Evolutionary conservation across 208 protist species (phyloP).

Genomic region (Tetramitus jugosus): DNA sequence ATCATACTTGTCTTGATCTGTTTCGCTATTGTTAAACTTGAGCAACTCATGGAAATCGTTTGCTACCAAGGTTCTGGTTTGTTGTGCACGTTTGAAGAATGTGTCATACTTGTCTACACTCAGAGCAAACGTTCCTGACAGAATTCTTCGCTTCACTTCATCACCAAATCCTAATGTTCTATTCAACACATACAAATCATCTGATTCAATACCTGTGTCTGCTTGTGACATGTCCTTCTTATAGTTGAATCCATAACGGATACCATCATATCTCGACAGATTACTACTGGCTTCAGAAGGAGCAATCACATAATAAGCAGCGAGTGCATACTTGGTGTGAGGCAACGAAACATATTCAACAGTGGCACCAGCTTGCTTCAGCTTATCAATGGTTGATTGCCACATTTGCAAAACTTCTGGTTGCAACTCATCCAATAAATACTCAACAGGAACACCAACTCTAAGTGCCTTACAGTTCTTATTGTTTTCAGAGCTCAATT

Average conservation of each 20-base stretch:
- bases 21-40: too few relatives aligned
- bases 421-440: background rate
- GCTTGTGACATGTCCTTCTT: background rate
- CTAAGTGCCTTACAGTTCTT: background rate
- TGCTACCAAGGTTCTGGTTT: conserved; percentile 9
- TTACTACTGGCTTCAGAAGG: conserved; percentile 3
- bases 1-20: background rate
- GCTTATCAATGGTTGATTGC: background rate
- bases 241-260: background rate
- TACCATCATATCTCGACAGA: conserved; percentile 15
- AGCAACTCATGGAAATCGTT: too few relatives aligned
- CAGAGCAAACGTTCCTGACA: conserved; percentile 3
- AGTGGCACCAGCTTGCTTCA: background rate
- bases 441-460: conserved; percentile 15
- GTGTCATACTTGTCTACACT: background rate
- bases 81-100: background rate
- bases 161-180: conserved; percentile 6
- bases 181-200: background rate
- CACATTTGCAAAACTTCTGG: background rate
- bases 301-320: conserved; percentile 18
- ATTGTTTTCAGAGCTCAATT: background rate
- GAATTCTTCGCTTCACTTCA: conserved; percentile 12
- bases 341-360: conserved; percentile 16
- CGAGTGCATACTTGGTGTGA: conserved; percentile 16
- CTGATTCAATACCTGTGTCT: background rate